Conservation (phyloP, 345 rosid species). For the Populus euphratica region DNA sequence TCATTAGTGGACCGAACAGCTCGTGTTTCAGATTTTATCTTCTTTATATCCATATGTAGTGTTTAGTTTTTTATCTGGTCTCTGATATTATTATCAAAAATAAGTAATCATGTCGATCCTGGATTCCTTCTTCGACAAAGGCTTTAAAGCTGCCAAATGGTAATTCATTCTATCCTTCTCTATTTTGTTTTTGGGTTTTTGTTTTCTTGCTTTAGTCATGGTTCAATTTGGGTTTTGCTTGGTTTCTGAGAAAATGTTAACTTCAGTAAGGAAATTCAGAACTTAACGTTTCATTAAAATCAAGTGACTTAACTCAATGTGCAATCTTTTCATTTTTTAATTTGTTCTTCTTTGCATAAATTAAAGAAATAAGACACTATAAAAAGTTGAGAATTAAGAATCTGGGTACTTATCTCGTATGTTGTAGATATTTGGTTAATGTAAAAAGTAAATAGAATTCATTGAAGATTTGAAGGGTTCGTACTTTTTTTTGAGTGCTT, state of each 20-base stretch:
- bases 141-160: constrained; percentile 92
- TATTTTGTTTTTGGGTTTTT: neutral
- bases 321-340: neutral
- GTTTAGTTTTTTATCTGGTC: constrained; percentile 1
- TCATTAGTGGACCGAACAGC: neutral
- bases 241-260: neutral
- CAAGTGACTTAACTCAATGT: neutral
- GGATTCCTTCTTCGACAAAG: constrained; percentile 86
- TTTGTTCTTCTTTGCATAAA: neutral
- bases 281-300: neutral
- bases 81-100: neutral
- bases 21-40: neutral
- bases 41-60: too few relatives aligned
- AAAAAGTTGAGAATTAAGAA: neutral
- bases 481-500: neutral
- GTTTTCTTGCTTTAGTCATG: neutral
- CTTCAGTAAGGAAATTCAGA: neutral
- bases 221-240: neutral
- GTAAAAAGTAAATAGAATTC: neutral
- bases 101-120: constrained; percentile 63
- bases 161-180: constrained; percentile 10
- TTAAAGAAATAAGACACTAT: neutral
- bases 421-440: neutral
- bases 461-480: neutral
- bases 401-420: neutral